Evolutionary conservation across 331 rosid genomes (phyloP), one percentile per base, ranked within the genome.

Genomic region (Prunus yedoensis): DNA sequence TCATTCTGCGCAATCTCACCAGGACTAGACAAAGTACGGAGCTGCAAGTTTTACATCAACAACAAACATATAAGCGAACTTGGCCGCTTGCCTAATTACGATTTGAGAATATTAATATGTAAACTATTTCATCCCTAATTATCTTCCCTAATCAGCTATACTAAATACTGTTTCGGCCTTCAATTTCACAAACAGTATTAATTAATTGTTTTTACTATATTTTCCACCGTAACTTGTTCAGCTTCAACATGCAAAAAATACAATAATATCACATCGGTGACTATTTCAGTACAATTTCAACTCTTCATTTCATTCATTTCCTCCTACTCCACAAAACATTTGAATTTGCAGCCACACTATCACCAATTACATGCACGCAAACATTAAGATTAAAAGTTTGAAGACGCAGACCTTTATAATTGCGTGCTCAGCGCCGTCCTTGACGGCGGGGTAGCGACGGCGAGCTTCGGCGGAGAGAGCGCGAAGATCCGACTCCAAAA

Each of bases 381-480:
- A 62, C 5, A 72, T 17, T 13, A 14, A 5, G 49, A 21, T 14
- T 8, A 38, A 27, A 47, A 21, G 27, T 51, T 43, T 53, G 60
- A 32, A 78, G 23, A 77, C 74, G 7, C 50, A 35, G 65, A 94
- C 98, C 98, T 94, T 94, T 64, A 91, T 84, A 43, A 94, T 94
- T 27, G 96, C 96, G 79, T 94, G 96, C 80, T 94, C 98, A 10
- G 98, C 97, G 50, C 95, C 98, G 79, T 91, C 98, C 77, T 91
- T 91, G 63, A 94, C 93, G 28, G 95, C 94, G 5, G 98, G 97
- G 68, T 90, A 82, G 7, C 98, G 98, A 77, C 98, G 98, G 84
- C 98, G 98, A 84, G 98, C 97, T 88, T 94, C 98, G 21, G 91
- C 91, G 64, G 96, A 94, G 77, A 94, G 95, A 16, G 98, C 96